Evolutionary conservation across 2,329 filamentous ascomycete species (phyloP).

Genomic region (Sporothrix humicola): DNA sequence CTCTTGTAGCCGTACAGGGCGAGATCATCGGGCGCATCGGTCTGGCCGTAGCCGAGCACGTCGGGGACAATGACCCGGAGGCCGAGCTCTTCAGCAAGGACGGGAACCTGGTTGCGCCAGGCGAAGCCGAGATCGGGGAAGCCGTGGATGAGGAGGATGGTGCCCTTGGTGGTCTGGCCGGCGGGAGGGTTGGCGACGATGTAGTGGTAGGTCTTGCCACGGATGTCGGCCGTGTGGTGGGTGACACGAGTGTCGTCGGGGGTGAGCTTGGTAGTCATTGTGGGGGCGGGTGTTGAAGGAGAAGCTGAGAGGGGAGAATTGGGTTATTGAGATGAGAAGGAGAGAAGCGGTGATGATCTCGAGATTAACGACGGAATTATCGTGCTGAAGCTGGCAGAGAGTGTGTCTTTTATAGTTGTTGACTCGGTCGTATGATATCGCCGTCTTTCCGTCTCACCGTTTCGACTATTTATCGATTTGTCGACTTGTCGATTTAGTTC

Average conservation of each 20-base stretch:
- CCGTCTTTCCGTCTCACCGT: too few relatives aligned
- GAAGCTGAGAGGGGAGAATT: not conserved
- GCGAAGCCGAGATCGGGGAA: conserved; percentile 83
- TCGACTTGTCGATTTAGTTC: too few relatives aligned
- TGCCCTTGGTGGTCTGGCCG: conserved; percentile 43
- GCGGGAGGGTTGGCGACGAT: conserved; percentile 58
- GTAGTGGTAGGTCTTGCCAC: conserved; percentile 74
- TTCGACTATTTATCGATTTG: too few relatives aligned
- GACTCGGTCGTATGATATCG: too few relatives aligned
- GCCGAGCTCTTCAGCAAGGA: conserved; percentile 70
- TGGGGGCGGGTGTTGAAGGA: not conserved
- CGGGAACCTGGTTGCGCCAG: conserved; percentile 89
- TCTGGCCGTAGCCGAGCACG: conserved; percentile 84
- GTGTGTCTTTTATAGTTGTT: too few relatives aligned
- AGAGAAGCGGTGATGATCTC: too few relatives aligned
- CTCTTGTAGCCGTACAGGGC: conserved; percentile 73
- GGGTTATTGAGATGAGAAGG: not conserved
- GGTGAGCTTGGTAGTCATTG: conserved; percentile 64
- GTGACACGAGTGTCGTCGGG: conserved; percentile 70
- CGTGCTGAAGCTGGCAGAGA: too few relatives aligned
- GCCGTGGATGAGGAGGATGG: conserved; percentile 65
- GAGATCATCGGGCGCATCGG: conserved; percentile 68
- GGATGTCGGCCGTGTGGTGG: conserved; percentile 66
- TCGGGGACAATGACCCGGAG: conserved; percentile 84
- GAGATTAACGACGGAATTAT: too few relatives aligned